Evolutionary conservation across 2,329 filamentous ascomycete species (phyloP).

Genomic region (Pseudogymnoascus sp.): DNA sequence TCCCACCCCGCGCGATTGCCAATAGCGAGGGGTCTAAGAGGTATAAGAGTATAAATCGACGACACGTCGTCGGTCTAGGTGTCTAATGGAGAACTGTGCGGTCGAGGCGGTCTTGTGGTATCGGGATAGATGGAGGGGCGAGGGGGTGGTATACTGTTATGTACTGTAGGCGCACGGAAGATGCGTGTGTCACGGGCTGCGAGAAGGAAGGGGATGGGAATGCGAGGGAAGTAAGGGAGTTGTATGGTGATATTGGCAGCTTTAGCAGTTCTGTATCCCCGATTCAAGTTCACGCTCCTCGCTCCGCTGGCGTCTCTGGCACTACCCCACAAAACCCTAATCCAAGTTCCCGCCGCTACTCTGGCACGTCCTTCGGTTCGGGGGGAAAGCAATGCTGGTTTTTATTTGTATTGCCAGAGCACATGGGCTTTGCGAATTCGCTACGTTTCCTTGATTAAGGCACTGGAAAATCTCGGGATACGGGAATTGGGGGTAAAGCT

Average conservation of each 20-base stretch:
- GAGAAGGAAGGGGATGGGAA: too few relatives aligned
- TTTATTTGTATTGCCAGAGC: background rate
- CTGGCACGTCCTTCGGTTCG: background rate
- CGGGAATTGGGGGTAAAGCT: background rate
- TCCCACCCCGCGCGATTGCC: background rate
- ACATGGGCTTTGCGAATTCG: background rate
- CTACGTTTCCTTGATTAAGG: background rate
- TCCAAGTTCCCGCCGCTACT: background rate
- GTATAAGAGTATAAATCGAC: background rate
- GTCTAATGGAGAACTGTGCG: background rate
- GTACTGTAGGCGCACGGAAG: too few relatives aligned
- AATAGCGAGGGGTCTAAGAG: background rate
- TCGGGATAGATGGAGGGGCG: too few relatives aligned
- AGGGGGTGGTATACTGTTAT: too few relatives aligned
- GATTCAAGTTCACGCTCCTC: too few relatives aligned
- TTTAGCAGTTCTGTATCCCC: too few relatives aligned
- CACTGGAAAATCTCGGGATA: background rate
- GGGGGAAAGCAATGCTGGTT: background rate
- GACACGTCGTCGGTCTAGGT: background rate
- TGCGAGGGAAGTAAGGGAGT: too few relatives aligned
- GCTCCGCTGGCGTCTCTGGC: background rate
- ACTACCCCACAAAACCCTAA: background rate
- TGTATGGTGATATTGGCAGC: too few relatives aligned
- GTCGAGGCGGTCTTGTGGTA: background rate
- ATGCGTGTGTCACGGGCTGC: too few relatives aligned